These are phyloP conservation scores for Ustulina deusta DNA, from an alignment of 2,329 filamentous ascomycete species.

Conservation along the genomic window DNA sequence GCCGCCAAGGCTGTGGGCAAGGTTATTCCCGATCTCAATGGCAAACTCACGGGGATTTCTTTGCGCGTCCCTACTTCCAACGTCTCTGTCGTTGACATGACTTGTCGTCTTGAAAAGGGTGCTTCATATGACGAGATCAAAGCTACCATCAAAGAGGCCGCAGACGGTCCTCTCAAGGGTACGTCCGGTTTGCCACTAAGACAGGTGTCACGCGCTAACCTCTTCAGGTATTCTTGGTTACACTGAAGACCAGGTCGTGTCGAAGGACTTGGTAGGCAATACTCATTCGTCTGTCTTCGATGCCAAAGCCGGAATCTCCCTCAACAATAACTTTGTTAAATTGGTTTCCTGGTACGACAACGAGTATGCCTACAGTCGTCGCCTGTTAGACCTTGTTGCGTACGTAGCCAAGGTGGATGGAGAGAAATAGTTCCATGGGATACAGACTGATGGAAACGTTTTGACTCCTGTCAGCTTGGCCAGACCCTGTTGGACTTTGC, in stretches of 20 bases:
- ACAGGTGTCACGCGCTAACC: no score
- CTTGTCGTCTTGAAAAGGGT: conserved; percentile 90
- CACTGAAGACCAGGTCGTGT: conserved; percentile 98
- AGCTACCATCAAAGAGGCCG: conserved; percentile 85
- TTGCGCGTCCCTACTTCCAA: conserved; percentile 99
- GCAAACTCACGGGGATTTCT: conserved; percentile 99
- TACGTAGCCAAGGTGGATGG: conserved; percentile 85
- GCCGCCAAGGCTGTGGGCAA: conserved; percentile 99
- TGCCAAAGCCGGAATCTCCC: conserved; percentile 97
- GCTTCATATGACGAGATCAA: conserved; percentile 94
- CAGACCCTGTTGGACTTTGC: no score
- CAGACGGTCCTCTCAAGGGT: conserved; percentile 89
- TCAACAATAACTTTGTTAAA: conserved; percentile 99
- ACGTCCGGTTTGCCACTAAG: conserved; percentile 49
- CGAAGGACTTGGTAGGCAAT: conserved; percentile 92
- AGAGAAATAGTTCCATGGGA: no score
- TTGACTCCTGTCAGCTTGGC: no score
- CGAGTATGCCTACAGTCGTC: conserved; percentile 99
- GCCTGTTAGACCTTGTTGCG: conserved; percentile 83
- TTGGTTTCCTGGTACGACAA: conserved; percentile 99
- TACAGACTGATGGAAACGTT: no score
- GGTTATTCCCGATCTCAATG: conserved; percentile 97
- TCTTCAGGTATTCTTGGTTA: conserved; percentile 83
- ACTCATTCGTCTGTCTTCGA: conserved; percentile 97
- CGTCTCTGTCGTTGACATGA: conserved; percentile 99